phyloP scores from a whole-genome alignment of 495 filamentous ascomycete genomes.

The Xylaria venustula region DNA sequence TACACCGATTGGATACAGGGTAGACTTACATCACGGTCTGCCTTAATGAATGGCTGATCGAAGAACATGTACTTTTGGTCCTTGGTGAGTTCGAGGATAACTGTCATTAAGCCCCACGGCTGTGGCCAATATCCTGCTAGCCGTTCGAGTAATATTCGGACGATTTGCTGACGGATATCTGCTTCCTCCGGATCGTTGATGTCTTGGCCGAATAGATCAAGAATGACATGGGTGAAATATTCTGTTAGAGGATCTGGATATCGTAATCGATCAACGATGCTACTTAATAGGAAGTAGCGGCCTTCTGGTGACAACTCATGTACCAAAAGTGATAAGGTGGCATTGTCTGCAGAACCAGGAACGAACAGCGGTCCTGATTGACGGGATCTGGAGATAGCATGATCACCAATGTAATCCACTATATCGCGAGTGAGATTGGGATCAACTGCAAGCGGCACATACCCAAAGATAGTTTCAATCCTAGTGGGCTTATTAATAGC shows the following conservation, averaged over 20 bases:
- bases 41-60: slow-evolving; percentile 87
- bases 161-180: slow-evolving; percentile 86
- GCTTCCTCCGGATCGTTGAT: slow-evolving; percentile 72
- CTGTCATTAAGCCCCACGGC: slow-evolving; percentile 93
- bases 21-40: slow-evolving; percentile 70
- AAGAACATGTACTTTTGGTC: slow-evolving; percentile 88
- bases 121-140: slow-evolving; percentile 88
- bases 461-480: slow-evolving; percentile 60
- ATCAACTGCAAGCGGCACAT: slow-evolving; percentile 65
- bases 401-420: slow-evolving; percentile 76
- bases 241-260: slow-evolving; percentile 87
- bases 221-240: slow-evolving; percentile 85
- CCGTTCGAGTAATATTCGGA: slow-evolving; percentile 81
- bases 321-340: slow-evolving; percentile 71
- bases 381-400: slow-evolving; percentile 52
- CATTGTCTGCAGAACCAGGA: slow-evolving; percentile 65
- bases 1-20: slow-evolving; percentile 5
- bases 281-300: slow-evolving; percentile 79
- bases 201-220: slow-evolving; percentile 82
- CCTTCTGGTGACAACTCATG: slow-evolving; percentile 71
- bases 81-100: slow-evolving; percentile 84
- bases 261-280: slow-evolving; percentile 88
- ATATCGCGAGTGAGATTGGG: slow-evolving; percentile 73
- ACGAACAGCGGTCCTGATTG: slow-evolving; percentile 63
- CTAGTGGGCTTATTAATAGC: slow-evolving; percentile 56